A percentile compares a stretch with the other conserved stretches of the same genome.
phyloP scores from a whole-genome alignment of 2,329 filamentous ascomycete species.

The Tetracladium maxilliforme region DNA sequence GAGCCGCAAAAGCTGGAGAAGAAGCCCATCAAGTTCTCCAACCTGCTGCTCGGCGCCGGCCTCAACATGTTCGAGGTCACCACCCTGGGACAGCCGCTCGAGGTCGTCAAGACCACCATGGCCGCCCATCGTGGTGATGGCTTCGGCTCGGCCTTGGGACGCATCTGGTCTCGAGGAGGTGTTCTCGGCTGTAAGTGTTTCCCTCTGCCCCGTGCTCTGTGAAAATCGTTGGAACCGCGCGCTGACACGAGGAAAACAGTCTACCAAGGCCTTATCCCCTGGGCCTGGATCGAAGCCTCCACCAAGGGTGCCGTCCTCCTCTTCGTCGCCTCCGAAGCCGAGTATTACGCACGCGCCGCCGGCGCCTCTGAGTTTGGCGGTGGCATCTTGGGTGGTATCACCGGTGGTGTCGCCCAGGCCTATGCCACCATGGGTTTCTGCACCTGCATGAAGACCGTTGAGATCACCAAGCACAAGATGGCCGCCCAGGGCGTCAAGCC shows the following conservation, averaged over 20 bases:
- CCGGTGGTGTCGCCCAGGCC: conserved; percentile 89
- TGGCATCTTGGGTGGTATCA: conserved; percentile 84
- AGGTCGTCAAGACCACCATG: conserved; percentile 99
- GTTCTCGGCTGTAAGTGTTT: conserved; percentile 71
- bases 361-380: conserved; percentile 78
- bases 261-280: conserved; percentile 98
- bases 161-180: conserved; percentile 91
- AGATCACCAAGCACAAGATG: conserved; percentile 97
- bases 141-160: conserved; percentile 65
- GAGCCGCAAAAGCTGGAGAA: conserved; percentile 62
- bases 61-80: conserved; percentile 30
- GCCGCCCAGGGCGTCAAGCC: conserved; percentile 71
- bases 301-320: conserved; percentile 98
- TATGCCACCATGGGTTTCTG: conserved; percentile 99
- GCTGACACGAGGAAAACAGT: conserved; percentile 42
- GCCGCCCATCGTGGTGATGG: conserved; percentile 86
- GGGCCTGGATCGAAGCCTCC: conserved; percentile 99
- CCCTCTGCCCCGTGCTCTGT: conserved; percentile 1
- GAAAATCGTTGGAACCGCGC: conserved; percentile 2
- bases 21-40: conserved; percentile 99
- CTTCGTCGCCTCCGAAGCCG: conserved; percentile 96
- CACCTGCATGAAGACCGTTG: conserved; percentile 99
- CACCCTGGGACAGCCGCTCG: conserved; percentile 62
- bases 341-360: conserved; percentile 76
- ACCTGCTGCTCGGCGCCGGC: conserved; percentile 51